phyloP scores from a whole-genome alignment of 108 stramenopile species.

The Fragilariopsis cylindrus region DNA sequence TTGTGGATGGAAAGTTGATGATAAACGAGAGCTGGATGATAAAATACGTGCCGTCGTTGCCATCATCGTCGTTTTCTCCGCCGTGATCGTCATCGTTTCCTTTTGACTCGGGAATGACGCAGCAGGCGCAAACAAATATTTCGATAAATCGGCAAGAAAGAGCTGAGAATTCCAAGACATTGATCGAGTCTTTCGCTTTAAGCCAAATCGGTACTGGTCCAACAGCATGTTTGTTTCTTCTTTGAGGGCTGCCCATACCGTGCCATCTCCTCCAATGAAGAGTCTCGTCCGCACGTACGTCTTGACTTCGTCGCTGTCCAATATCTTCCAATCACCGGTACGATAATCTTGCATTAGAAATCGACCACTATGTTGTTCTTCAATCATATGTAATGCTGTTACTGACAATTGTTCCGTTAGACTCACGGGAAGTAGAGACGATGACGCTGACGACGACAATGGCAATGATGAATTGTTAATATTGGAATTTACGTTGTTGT shows the following conservation, averaged over 20 bases:
- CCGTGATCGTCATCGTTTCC: not conserved
- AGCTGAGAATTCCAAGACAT: constrained; percentile 26
- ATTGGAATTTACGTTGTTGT: not conserved
- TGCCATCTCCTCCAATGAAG: constrained; percentile 6
- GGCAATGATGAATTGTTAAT: not conserved
- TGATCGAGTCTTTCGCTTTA: constrained; percentile 7
- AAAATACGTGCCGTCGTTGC: not conserved
- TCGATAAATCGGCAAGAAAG: constrained; percentile 20
- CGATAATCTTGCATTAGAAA: constrained; percentile 55
- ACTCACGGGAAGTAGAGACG: not conserved
- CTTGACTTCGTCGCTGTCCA: constrained; percentile 26
- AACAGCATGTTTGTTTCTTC: constrained; percentile 27
- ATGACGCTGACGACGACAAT: not conserved
- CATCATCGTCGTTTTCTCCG: not conserved
- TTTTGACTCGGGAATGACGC: not conserved
- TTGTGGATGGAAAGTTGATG: not conserved
- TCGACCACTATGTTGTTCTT: constrained; percentile 27
- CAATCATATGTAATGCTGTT: not conserved
- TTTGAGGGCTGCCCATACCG: constrained; percentile 15
- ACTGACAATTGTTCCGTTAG: constrained; percentile 4
- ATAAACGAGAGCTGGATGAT: not conserved
- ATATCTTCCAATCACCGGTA: constrained; percentile 47
- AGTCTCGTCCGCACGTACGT: constrained; percentile 23
- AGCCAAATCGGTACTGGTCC: constrained; percentile 45
- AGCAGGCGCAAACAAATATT: not conserved